Percentiles rank a stretch among this genome's conserved stretches.
phyloP scores from a whole-genome alignment of 305 asterid genomes.

The Solanum hybrid region DNA sequence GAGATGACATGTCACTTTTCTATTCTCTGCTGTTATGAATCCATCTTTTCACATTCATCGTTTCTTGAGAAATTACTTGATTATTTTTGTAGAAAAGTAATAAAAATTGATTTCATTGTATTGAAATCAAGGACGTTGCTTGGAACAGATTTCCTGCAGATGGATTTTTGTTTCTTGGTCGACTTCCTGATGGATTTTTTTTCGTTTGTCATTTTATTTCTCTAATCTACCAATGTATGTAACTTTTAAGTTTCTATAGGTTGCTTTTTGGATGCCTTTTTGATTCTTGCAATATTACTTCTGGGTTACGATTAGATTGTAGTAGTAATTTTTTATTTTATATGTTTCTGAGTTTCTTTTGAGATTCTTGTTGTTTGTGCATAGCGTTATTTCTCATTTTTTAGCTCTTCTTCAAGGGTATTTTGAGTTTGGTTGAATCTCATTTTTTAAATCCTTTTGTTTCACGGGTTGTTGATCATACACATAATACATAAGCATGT shows the following conservation, averaged over 20 bases:
- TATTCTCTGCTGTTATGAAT: too few relatives aligned
- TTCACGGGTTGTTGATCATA: neutral
- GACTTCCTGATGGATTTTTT: neutral
- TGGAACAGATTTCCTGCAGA: neutral
- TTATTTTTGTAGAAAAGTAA: neutral
- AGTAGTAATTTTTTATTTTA: neutral
- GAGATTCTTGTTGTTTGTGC: neutral
- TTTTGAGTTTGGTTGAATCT: neutral
- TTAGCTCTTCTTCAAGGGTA: neutral
- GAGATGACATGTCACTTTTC: too few relatives aligned
- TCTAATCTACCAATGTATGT: too few relatives aligned
- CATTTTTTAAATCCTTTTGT: neutral
- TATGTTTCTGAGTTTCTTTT: neutral
- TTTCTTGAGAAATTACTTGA: too few relatives aligned
- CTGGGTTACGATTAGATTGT: neutral
- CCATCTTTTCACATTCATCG: too few relatives aligned
- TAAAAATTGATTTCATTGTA: neutral
- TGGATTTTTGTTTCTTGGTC: neutral
- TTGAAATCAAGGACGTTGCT: neutral
- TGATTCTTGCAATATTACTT: neutral
- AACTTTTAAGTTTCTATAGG: too few relatives aligned
- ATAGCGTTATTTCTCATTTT: neutral
- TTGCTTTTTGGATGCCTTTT: too few relatives aligned
- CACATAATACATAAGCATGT: neutral
- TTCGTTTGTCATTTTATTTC: neutral